Evolutionary conservation across 2,329 filamentous ascomycete genomes (phyloP).

Genomic region (Pseudonectria foliicola): DNA sequence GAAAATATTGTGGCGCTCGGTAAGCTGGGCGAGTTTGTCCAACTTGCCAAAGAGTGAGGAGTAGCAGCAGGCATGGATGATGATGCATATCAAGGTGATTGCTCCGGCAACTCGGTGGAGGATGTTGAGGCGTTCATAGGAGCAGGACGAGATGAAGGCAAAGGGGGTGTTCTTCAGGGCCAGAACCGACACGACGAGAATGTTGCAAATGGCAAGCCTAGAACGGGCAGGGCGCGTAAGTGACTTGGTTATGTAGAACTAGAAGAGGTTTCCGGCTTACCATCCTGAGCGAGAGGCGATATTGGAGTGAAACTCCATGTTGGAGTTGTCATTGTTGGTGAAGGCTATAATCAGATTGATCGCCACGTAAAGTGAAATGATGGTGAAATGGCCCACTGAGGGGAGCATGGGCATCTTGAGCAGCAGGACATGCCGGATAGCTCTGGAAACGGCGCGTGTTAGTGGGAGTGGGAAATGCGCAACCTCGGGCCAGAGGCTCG

Average conservation of each 20-base stretch:
- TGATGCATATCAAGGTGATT: slow-evolving; percentile 36
- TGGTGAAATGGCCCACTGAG: slow-evolving; percentile 26
- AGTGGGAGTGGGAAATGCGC: too few species aligned
- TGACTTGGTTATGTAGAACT: not conserved
- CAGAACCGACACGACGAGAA: slow-evolving; percentile 46
- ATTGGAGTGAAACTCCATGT: slow-evolving; percentile 24
- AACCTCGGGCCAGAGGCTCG: not conserved
- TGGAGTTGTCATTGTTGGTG: slow-evolving; percentile 25
- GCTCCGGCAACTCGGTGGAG: slow-evolving; percentile 49
- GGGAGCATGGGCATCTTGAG: slow-evolving; percentile 21
- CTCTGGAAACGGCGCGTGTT: slow-evolving; percentile 13
- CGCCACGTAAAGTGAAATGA: slow-evolving; percentile 23
- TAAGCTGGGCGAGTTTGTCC: slow-evolving; percentile 24
- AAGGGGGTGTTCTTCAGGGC: slow-evolving; percentile 53
- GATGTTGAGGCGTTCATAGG: slow-evolving; percentile 52
- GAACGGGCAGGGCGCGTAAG: not conserved
- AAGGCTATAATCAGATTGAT: slow-evolving; percentile 30
- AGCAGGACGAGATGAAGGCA: slow-evolving; percentile 44
- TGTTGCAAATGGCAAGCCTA: slow-evolving; percentile 38
- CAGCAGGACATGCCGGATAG: slow-evolving; percentile 20
- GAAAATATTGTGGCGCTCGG: slow-evolving; percentile 33
- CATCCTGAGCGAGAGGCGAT: slow-evolving; percentile 33
- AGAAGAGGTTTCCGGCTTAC: slow-evolving; percentile 16
- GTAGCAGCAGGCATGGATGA: slow-evolving; percentile 41
- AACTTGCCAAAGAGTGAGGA: slow-evolving; percentile 31